Base-by-base conservation (phyloP, 345 rosid genomes). In the Salix caprea region DNA sequence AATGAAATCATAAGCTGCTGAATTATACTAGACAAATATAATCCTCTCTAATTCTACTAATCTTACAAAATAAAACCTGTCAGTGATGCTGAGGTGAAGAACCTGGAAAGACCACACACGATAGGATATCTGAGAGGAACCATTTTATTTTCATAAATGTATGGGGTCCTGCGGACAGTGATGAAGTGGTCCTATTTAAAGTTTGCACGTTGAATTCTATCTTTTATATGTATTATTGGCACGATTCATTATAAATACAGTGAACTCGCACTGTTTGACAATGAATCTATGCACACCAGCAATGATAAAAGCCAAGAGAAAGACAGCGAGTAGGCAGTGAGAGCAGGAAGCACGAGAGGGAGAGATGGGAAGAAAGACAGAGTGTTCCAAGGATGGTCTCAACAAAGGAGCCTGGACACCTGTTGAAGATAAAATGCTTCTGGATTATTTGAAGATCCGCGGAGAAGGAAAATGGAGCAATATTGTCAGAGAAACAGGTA, bases 381-480 rank as follows among this genome's bases (percentile, higher is more conserved):
- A 76, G 37, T 26, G 65, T 37, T 74, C 79, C 7, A 76, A 75
- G 66, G 83, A 77, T 65, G 85, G 83, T 4, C 24, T 82, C n/a
- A 82, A 72, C 42, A 82, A 62, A 77, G 85, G 89, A 76, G 77
- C 84, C 7, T 86, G 85, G 86, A 78, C 81, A 1, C 44, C 80
- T 48, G 4, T 3, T 26, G 87, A 84, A 56, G 80, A 86, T 72
- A 64, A 81, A 56, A 56, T 77, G 65, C 81, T 81, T 64, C 23
- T 32, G n/a, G 86, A 79, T 70, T 81, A 79, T 52, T 52, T 86
- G 52, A 66, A 76, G 58, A 7, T 23, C 15, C 77, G 73, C n/a
- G 84, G 88, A 2, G 82, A 79, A 79, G 84, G 84, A 5, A 83
- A 79, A 54, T 79, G 86, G 88, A 79, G 77, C 62, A 77, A 68